Evolutionary conservation across 495 filamentous ascomycete genomes (phyloP).

Genomic region (Neurospora sublineolata): DNA sequence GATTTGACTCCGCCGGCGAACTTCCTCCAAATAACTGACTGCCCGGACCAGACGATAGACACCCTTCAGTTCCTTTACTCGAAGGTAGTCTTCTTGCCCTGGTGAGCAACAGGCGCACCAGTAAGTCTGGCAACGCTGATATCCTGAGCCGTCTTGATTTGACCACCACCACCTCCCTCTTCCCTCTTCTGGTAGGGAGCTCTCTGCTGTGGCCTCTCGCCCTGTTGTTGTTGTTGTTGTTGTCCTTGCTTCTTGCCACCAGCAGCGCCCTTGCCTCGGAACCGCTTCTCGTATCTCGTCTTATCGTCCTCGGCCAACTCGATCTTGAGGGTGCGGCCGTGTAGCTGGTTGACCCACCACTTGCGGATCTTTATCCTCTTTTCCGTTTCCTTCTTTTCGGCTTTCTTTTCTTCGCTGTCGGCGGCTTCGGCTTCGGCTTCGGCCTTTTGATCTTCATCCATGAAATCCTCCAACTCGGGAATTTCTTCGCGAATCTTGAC

Average conservation of each 20-base stretch:
- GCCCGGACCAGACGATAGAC: neutral
- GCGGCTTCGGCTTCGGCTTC: conserved; percentile 22
- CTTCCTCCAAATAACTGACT: too few relatives aligned
- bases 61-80: conserved; percentile 31
- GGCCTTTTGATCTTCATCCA: conserved; percentile 40
- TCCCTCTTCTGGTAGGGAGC: neutral
- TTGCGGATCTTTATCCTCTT: conserved; percentile 52
- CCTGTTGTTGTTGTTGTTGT: neutral
- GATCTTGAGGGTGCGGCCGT: conserved; percentile 69
- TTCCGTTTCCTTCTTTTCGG: conserved; percentile 8
- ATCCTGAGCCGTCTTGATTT: conserved; percentile 15
- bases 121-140: conserved; percentile 43
- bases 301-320: conserved; percentile 89
- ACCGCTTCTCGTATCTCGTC: conserved; percentile 83
- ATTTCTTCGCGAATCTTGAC: conserved; percentile 49
- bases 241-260: neutral
- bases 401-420: conserved; percentile 2
- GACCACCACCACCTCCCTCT: neutral
- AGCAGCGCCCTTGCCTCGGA: conserved; percentile 50
- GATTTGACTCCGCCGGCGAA: neutral
- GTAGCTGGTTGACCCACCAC: conserved; percentile 71
- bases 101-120: conserved; percentile 65
- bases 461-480: conserved; percentile 44
- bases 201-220: neutral
- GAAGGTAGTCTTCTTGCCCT: conserved; percentile 78